Conservation (phyloP, 2,329 filamentous ascomycete genomes). For the Aureobasidium sp. region DNA sequence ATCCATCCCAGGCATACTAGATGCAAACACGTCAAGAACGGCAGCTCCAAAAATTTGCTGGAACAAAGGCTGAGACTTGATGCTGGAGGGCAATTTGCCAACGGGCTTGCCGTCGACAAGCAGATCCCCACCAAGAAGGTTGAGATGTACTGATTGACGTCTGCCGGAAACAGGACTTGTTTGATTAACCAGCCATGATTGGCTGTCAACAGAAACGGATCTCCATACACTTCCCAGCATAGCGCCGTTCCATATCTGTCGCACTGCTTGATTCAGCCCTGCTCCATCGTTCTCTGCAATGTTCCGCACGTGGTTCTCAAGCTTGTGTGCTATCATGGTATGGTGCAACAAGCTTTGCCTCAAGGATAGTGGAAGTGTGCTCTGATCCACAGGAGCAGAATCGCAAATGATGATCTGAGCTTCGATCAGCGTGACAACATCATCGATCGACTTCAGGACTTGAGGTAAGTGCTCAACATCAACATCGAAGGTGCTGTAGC, state of each 20-base stretch:
- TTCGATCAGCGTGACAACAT: constrained; percentile 31
- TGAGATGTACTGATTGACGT: constrained; percentile 28
- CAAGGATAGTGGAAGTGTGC: constrained; percentile 28
- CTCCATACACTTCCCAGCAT: neutral
- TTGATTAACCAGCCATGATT: neutral
- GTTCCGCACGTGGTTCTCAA: neutral
- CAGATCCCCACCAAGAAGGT: constrained; percentile 43
- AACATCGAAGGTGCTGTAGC: constrained; percentile 41
- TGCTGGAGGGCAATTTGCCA: constrained; percentile 48
- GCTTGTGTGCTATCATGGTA: constrained; percentile 35
- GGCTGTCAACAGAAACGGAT: neutral
- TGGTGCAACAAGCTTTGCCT: constrained; percentile 43
- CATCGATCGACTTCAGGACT: constrained; percentile 18
- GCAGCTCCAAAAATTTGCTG: constrained; percentile 49
- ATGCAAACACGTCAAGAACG: constrained; percentile 47
- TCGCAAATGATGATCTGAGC: constrained; percentile 44
- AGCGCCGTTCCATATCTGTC: neutral
- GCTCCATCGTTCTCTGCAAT: neutral
- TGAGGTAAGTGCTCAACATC: constrained; percentile 20
- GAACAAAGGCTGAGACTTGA: constrained; percentile 40
- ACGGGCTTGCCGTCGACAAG: constrained; percentile 44
- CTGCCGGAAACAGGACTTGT: neutral
- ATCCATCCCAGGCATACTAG: constrained; percentile 46
- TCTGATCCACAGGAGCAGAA: constrained; percentile 36
- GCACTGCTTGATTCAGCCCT: neutral